phyloP scores from a whole-genome alignment of 495 filamentous ascomycete genomes.

The Echria macrotheca region DNA sequence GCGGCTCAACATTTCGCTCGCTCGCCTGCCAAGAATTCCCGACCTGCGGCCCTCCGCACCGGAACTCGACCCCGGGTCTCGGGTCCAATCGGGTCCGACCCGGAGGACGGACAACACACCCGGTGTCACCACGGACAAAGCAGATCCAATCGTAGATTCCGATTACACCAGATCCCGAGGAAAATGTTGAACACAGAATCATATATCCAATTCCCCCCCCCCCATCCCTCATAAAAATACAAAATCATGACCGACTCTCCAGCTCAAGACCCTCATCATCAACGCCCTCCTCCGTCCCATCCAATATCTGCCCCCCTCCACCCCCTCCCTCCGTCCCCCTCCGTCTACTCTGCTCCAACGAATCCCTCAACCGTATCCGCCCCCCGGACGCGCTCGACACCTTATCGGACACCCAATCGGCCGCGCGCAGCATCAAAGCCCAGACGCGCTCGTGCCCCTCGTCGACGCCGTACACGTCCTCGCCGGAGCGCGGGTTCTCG shows the following conservation, averaged over 20 bases:
- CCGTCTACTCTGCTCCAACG: slow-evolving; percentile 21
- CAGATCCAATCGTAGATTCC: no score
- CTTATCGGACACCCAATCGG: slow-evolving; percentile 50
- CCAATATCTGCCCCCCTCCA: slow-evolving; percentile 46
- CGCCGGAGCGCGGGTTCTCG: slow-evolving; percentile 71
- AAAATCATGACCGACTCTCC: slow-evolving; percentile 33
- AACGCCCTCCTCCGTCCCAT: slow-evolving; percentile 55
- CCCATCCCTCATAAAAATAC: not conserved
- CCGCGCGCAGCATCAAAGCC: slow-evolving; percentile 54
- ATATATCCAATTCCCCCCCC: not conserved
- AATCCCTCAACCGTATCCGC: slow-evolving; percentile 38
- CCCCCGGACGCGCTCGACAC: slow-evolving; percentile 46
- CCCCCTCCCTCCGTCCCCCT: slow-evolving; percentile 13
- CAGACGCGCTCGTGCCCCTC: slow-evolving; percentile 64
- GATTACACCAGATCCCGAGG: no score
- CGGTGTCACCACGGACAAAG: no score
- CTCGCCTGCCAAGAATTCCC: no score
- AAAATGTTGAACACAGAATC: no score
- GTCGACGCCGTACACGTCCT: slow-evolving; percentile 31
- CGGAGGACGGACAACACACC: no score
- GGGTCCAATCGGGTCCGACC: no score
- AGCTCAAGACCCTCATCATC: slow-evolving; percentile 59
- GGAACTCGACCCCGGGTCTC: no score
- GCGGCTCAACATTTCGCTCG: no score
- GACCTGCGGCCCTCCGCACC: no score